phyloP scores from a whole-genome alignment of 1,284 basidiomycete species.

The Ceratobasidium papillatum region DNA sequence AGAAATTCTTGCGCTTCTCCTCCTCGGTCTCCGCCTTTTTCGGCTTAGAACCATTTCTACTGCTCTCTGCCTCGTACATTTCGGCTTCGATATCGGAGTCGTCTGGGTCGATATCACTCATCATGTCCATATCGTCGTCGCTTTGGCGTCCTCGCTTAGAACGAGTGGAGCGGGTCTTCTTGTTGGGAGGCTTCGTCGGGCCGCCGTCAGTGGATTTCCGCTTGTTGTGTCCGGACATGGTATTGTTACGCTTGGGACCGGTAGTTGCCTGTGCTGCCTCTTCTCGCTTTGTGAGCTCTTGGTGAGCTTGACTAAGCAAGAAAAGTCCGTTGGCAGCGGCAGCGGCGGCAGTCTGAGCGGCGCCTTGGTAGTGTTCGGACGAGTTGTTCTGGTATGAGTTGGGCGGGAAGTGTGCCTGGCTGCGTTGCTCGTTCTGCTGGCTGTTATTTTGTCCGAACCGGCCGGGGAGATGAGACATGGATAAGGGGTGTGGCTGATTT shows the following conservation, averaged over 20 bases:
- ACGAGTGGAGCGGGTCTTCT: constrained; percentile 36
- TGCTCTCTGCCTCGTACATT: constrained; percentile 42
- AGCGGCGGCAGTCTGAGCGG: constrained; percentile 48
- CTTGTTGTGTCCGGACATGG: constrained; percentile 49
- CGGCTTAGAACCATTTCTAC: constrained; percentile 48
- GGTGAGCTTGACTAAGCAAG: constrained; percentile 91
- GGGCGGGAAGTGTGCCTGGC: constrained; percentile 16
- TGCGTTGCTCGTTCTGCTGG: constrained; percentile 46
- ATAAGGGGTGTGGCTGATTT: constrained; percentile 47
- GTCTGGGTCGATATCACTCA: constrained; percentile 46
- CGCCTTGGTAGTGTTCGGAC: constrained; percentile 40
- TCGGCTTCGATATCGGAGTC: constrained; percentile 49
- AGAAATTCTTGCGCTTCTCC: constrained; percentile 92
- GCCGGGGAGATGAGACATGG: constrained; percentile 43
- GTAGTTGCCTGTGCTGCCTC: constrained; percentile 55
- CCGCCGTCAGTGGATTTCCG: constrained; percentile 40
- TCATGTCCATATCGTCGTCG: constrained; percentile 43
- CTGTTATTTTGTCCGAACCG: constrained; percentile 45
- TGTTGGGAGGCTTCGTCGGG: constrained; percentile 22
- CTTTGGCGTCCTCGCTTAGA: constrained; percentile 37
- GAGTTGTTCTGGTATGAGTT: constrained; percentile 37
- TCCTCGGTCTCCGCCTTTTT: constrained; percentile 94
- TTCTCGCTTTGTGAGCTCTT: constrained; percentile 95
- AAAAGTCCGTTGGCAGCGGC: constrained; percentile 90
- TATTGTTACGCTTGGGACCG: constrained; percentile 50